These are phyloP conservation scores for Penicillium dipodomyicola DNA, from an alignment of 495 filamentous ascomycete species.

Conservation along the genomic window DNA sequence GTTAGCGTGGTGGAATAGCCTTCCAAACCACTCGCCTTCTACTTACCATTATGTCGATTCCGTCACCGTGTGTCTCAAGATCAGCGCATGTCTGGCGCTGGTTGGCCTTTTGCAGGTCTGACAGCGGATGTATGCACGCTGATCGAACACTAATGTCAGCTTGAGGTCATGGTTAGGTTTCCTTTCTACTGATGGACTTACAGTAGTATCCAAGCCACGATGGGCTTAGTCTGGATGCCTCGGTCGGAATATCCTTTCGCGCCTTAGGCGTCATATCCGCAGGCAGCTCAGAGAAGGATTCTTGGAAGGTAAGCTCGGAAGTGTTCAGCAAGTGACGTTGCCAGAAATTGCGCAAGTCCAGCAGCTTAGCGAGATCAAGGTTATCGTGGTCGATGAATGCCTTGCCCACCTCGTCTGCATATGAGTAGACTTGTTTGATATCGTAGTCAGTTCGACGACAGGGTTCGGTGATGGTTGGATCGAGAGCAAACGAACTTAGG, in stretches of 20 bases:
- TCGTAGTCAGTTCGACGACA: slow-evolving; percentile 37
- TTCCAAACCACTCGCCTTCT: not conserved
- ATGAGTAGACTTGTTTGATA: slow-evolving; percentile 31
- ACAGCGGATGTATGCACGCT: slow-evolving; percentile 38
- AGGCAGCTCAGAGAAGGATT: slow-evolving; percentile 22
- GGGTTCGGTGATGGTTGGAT: slow-evolving; percentile 17
- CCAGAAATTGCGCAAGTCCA: slow-evolving; percentile 44
- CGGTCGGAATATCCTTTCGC: slow-evolving; percentile 7
- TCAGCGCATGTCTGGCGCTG: slow-evolving; percentile 34
- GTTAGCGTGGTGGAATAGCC: not conserved
- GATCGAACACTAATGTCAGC: slow-evolving; percentile 6
- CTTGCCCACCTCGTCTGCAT: not conserved
- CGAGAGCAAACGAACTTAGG: slow-evolving; percentile 32
- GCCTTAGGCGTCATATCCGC: slow-evolving; percentile 19
- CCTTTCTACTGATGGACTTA: slow-evolving; percentile 15
- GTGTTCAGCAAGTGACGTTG: slow-evolving; percentile 34
- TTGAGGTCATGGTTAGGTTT: too few relatives aligned
- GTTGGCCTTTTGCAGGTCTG: slow-evolving; percentile 3
- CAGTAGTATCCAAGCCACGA: slow-evolving; percentile 43
- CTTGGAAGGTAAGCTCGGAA: slow-evolving; percentile 24
- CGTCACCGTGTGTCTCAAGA: slow-evolving; percentile 18
- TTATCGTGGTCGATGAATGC: slow-evolving; percentile 15
- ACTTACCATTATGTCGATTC: slow-evolving; percentile 28
- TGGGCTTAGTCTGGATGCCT: slow-evolving; percentile 9
- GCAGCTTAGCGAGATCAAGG: slow-evolving; percentile 19